Conservation (phyloP, 495 filamentous ascomycete species). For the Neurospora sp. region DNA sequence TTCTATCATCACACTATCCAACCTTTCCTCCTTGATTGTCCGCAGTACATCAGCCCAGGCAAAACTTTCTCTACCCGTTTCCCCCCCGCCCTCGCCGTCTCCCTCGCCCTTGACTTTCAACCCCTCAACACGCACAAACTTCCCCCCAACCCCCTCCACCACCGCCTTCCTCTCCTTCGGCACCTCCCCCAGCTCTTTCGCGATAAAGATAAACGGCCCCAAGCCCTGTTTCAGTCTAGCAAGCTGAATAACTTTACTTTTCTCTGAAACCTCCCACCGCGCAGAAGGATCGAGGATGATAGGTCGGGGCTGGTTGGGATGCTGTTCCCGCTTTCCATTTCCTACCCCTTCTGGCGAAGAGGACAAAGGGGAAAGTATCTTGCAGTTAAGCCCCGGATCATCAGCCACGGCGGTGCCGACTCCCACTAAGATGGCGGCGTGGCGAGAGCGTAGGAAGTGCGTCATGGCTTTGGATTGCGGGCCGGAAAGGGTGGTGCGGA, state of each 20-base stretch:
- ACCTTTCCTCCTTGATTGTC: conserved; percentile 45
- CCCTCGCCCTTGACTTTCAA: not conserved
- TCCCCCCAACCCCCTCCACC: conserved; percentile 28
- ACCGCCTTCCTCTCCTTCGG: conserved; percentile 15
- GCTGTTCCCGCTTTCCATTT: not conserved
- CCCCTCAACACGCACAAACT: conserved; percentile 21
- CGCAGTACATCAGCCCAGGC: conserved; percentile 55
- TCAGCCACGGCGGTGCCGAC: conserved; percentile 76
- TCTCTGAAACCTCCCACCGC: conserved; percentile 52
- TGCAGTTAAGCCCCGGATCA: conserved; percentile 72
- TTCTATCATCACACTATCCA: conserved; percentile 81
- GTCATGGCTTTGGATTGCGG: conserved; percentile 80
- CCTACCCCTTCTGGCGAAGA: conserved; percentile 23
- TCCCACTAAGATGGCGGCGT: conserved; percentile 79
- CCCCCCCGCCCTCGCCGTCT: conserved; percentile 5
- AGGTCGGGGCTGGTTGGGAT: conserved; percentile 55
- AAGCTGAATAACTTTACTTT: conserved; percentile 53
- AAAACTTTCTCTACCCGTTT: conserved; percentile 8
- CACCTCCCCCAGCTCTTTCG: conserved; percentile 2
- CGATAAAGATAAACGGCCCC: conserved; percentile 60
- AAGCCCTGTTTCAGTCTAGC: conserved; percentile 58
- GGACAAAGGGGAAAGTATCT: conserved; percentile 20
- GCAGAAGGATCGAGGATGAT: conserved; percentile 66
- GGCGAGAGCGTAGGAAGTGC: conserved; percentile 71
- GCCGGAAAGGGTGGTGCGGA: conserved; percentile 71